Conservation (phyloP, 257 asterid genomes). For the Knoxia roxburghii region DNA sequence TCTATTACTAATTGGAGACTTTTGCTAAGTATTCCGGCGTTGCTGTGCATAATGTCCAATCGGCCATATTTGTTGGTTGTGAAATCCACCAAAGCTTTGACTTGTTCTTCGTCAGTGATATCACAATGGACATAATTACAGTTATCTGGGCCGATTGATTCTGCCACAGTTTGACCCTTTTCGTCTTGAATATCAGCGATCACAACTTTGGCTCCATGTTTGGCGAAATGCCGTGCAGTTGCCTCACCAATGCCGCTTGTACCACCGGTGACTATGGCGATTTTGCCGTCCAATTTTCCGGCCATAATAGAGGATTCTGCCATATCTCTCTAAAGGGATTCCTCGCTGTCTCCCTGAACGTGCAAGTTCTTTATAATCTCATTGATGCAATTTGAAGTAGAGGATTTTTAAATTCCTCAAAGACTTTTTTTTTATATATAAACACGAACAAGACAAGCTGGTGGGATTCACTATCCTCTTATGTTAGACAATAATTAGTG, state of each 20-base stretch:
- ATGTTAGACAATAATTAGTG: no score
- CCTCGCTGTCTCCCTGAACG: no score
- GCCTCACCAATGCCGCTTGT: slow-evolving; percentile 30
- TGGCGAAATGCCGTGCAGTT: slow-evolving; percentile 22
- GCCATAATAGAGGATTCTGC: no score
- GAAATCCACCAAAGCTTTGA: slow-evolving; percentile 17
- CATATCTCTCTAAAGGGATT: no score
- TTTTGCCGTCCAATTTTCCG: slow-evolving; percentile 26
- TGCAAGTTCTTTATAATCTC: no score
- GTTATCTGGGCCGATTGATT: slow-evolving; percentile 16
- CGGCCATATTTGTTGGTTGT: slow-evolving; percentile 13
- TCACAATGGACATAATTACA: slow-evolving; percentile 23
- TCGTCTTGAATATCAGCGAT: slow-evolving; percentile 26
- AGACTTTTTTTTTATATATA: no score
- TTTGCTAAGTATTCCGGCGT: slow-evolving; percentile 14
- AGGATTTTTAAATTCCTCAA: no score
- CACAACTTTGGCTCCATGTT: slow-evolving; percentile 15
- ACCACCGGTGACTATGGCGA: slow-evolving; percentile 28
- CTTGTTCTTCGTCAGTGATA: slow-evolving; percentile 20
- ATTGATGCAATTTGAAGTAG: no score
- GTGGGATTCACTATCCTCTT: no score
- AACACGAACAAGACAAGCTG: no score
- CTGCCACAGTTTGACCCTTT: slow-evolving; percentile 14
- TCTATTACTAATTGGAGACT: slow-evolving; percentile 12
- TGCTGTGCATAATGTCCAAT: slow-evolving; percentile 28